Evolutionary conservation across 148 eudicot species (phyloP).

Genomic region (Gaultheria prostrata): DNA sequence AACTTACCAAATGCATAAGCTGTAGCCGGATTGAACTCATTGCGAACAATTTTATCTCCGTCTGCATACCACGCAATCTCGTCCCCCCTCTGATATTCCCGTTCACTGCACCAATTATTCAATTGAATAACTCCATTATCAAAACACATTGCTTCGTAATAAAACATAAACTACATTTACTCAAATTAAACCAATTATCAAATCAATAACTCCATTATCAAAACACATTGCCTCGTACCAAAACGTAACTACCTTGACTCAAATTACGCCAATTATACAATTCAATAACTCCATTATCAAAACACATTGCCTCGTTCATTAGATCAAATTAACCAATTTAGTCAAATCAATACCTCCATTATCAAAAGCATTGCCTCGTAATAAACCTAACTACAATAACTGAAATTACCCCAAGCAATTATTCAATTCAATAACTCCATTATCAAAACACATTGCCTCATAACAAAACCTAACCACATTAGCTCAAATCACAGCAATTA

Average conservation of each 20-base stretch:
- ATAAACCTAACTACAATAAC: constrained; percentile 13
- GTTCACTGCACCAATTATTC: constrained; percentile 48
- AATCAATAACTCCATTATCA: constrained; percentile 14
- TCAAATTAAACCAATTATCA: constrained; percentile 21
- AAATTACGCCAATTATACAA: constrained; percentile 22
- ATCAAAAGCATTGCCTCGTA: constrained; percentile 12
- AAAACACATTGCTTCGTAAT: constrained; percentile 15
- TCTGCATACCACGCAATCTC: constrained; percentile 93
- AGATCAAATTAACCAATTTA: constrained; percentile 14
- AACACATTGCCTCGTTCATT: constrained; percentile 15
- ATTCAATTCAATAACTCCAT: constrained; percentile 15
- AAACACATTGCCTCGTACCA: constrained; percentile 15
- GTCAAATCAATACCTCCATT: constrained; percentile 12
- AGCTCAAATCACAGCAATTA: constrained; percentile 14
- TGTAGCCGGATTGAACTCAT: constrained; percentile 78
- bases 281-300: constrained; percentile 14
- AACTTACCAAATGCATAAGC: constrained; percentile 85
- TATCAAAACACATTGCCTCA: constrained; percentile 15
- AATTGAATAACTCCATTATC: constrained; percentile 12
- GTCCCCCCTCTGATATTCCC: constrained; percentile 84
- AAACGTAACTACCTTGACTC: constrained; percentile 13
- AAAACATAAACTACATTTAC: constrained; percentile 15
- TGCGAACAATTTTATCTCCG: constrained; percentile 79
- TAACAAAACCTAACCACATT: constrained; percentile 11
- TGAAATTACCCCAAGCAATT: constrained; percentile 16